Base-by-base conservation (phyloP, 1,284 basidiomycete genomes). In the Cryptococcus sp. region DNA sequence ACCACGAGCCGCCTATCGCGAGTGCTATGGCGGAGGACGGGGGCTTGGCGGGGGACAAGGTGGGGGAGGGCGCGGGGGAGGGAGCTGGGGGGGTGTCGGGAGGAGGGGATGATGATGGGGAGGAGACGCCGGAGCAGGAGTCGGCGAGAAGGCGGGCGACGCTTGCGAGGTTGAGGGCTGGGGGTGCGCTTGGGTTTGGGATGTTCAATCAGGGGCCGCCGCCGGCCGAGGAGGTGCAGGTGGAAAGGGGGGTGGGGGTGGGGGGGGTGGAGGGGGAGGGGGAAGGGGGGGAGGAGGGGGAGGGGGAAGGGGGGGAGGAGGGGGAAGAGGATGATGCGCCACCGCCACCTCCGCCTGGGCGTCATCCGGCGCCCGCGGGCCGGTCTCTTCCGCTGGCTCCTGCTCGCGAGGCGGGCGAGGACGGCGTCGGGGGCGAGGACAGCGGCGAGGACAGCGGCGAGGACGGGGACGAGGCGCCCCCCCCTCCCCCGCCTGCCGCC, bases 81-180 rank as follows among this genome's bases (percentile, higher is more conserved):
- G 13, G 44, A 6, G 50, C 42, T 23, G 50, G 49, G 4, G 28
- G 28, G 4, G 28, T 33, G 28, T 33, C 9, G 28, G 28, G 5
- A 33, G 28, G n/a, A 46, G 55, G 16, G 51, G 59, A 50, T 4
- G 63, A 50, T 4, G 63, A 59, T 21, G 60, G 53, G 8, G 73
- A 76, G 12, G 75, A 77, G 55, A 71, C 71, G 24, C 67, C 74
- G 0, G 77, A 77, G 42, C 71, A 75, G 45, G 73, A 75, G 44
- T 72, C 75, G 18, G 72, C 73, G 1, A 61, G 71, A 43, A 60
- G 72, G 21, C 56, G 77, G 23, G 73, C 72, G 0, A 75, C 72
- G 1, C 61, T 78, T 6, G 76, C 76, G 6, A 62, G 76, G 46
- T 57, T 78, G 20, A 62, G 71, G 46, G 76, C 75, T 12, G 74